Evolutionary conservation across 2,329 filamentous ascomycete genomes (phyloP), one percentile per base, ranked within the genome.

Genomic region (Penicillium thymicola): DNA sequence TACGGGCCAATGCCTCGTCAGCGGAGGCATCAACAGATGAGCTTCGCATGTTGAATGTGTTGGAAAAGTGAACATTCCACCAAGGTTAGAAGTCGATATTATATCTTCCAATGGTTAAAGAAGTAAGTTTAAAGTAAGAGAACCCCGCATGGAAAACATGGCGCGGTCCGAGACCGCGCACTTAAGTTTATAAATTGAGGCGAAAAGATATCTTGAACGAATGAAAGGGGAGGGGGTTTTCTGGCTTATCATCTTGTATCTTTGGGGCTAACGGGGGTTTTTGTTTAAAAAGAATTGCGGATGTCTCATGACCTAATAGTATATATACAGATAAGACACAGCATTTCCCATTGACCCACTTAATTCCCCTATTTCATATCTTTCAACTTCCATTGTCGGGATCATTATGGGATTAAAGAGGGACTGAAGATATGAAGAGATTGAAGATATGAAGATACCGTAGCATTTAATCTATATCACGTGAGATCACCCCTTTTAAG

Each of bases 1-100:
- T 85, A 63, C 80, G 81, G 58, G 82, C 85, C 66, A 88, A 78
- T 51, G 82, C 82, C 59, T 82, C 82, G 69, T 87, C 82, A 58
- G 84, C 85, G 56, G 59, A 71, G 63, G 67, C 69, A 59, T 72
- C 68, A 45, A 59, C 66, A 48, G 62, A 56, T 28, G 67, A 68
- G 30, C 55, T 48, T 44, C 58, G 59, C 58, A 66, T 69, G 54
- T 43, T 61, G 61, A 40, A 48, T 53, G 38, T 30, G 43, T 42
- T n/a, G 21, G 56, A 55, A 41, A 28, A 40, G 28, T 21, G 32
- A 18, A 8, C 41, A 32, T 18, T 25, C 21, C 21, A 21, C 21
- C 21, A 21, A 21, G 21, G 21, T 21, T 21, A 21, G 21, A 21
- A 21, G 21, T 21, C 3, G 21, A 21, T 21, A 21, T 21, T 21